phyloP scores from a whole-genome alignment of 208 protist genomes.

The Phytomonas francai region DNA sequence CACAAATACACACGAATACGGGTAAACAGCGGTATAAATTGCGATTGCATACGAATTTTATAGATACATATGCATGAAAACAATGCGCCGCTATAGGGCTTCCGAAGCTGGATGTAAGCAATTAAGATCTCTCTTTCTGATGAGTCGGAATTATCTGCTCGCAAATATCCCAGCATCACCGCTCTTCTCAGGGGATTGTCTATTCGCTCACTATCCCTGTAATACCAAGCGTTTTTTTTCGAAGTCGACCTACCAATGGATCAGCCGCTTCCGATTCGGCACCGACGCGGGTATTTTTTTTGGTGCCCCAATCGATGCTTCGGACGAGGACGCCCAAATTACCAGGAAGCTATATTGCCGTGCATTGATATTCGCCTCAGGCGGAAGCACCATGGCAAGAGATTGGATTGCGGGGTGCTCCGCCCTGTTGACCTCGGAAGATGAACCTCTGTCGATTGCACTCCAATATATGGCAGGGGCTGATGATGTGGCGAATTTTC shows the following conservation, averaged over 20 bases:
- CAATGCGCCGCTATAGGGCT: background rate
- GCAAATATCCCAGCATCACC: background rate
- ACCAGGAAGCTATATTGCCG: constrained; percentile 75
- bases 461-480: constrained; percentile 56
- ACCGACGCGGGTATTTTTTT: constrained; percentile 34
- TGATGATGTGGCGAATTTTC: constrained; percentile 41
- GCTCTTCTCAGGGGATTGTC: background rate
- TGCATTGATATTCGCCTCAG: constrained; percentile 60
- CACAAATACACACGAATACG: background rate
- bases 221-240: constrained; percentile 15
- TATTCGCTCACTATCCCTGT: background rate
- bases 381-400: constrained; percentile 48
- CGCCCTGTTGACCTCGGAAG: constrained; percentile 31
- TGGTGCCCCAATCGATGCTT: constrained; percentile 27
- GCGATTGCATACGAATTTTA: background rate
- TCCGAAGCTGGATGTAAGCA: background rate
- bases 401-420: constrained; percentile 78
- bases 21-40: background rate
- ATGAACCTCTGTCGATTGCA: constrained; percentile 47
- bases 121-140: background rate
- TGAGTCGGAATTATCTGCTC: background rate
- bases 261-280: constrained; percentile 48
- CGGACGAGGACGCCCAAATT: constrained; percentile 23
- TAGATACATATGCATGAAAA: background rate
- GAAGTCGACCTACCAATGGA: constrained; percentile 30